Base-by-base conservation (phyloP, 495 filamentous ascomycete genomes). In the Lepidopterella palustris region DNA sequence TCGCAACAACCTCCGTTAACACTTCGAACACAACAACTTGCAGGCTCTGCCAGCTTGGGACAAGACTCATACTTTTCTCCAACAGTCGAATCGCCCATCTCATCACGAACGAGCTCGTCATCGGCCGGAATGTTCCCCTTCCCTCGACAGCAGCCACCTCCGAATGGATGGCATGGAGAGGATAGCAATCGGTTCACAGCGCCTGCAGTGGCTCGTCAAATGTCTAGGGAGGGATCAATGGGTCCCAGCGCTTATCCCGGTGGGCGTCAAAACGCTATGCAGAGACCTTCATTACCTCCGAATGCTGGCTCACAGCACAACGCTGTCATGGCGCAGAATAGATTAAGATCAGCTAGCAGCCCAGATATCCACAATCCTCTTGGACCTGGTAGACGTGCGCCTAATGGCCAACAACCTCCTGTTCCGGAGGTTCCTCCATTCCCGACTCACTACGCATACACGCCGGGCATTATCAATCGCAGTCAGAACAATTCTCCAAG, bases 51-150 rank as follows among this genome's bases (percentile, higher is more conserved):
- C 70, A 77, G 55, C 74, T 85, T 25, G 70, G 71, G 47, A 80
- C 84, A 68, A 74, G 79, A 87, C 49, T 96, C 91, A 6, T 97
- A 96, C 70, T 98, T 98, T 71, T 97, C 92, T 0, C 93, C 93
- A 0, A 80, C 84, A 9, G 81, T 80, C 11, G 91, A 97, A 57
- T 92, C 91, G 1, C 90, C 93, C 20, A 82, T 79, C 11, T 95
- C 90, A 1, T 87, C 87, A 5, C 82, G 92, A 48, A 90, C 89
- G 6, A 95, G 87, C 73, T 93, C 89, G 54, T 82, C 83, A 50
- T 81, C 82, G 26, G 55, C 59, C 2, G 79, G 78, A 31, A 79
- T 82, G 59, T 92, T 87, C 67, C 82, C 84, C 5, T 96, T 95
- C 68, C 85, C 92, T 51, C 84, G 92, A 27, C 84, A 92, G 65